phyloP scores from a whole-genome alignment of 208 protist species.

The Crithidia acanthocephali region DNA sequence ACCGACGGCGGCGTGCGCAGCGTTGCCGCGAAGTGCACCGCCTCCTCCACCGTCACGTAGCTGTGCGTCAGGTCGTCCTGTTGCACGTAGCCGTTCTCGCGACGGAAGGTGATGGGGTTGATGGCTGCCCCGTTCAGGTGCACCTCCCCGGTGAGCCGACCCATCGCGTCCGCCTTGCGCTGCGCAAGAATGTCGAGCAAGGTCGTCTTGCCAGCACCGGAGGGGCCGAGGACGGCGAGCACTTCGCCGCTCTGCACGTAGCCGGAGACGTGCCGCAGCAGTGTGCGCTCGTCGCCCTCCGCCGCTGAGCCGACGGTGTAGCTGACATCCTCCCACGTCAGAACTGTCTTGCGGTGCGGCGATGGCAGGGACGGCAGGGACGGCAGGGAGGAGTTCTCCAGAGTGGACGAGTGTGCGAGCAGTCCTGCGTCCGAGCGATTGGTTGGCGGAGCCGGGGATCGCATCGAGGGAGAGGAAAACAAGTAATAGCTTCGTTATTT shows the following conservation, averaged over 20 bases:
- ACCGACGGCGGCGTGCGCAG: slow-evolving; percentile 53
- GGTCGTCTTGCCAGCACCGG: slow-evolving; percentile 82
- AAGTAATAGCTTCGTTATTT: too few relatives aligned
- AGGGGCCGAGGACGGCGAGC: slow-evolving; percentile 78
- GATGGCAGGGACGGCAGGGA: slow-evolving; percentile 6
- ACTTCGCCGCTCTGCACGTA: slow-evolving; percentile 62
- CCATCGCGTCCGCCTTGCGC: slow-evolving; percentile 28
- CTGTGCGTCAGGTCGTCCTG: slow-evolving; percentile 80
- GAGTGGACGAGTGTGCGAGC: not conserved
- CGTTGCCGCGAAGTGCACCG: slow-evolving; percentile 61
- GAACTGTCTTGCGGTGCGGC: slow-evolving; percentile 13
- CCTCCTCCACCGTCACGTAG: slow-evolving; percentile 76
- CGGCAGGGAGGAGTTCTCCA: not conserved
- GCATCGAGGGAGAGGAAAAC: slow-evolving; percentile 2
- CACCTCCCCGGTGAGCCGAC: slow-evolving; percentile 42
- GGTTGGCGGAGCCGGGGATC: slow-evolving; percentile 25
- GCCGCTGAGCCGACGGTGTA: slow-evolving; percentile 34
- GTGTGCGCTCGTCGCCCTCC: slow-evolving; percentile 15
- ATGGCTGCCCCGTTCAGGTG: slow-evolving; percentile 51
- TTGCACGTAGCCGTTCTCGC: slow-evolving; percentile 73
- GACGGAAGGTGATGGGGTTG: slow-evolving; percentile 34
- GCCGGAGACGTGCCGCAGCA: slow-evolving; percentile 65
- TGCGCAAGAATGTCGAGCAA: slow-evolving; percentile 79
- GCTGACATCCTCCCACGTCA: slow-evolving; percentile 60
- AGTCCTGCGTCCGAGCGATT: slow-evolving; percentile 14